Base-by-base conservation (phyloP, 2,329 filamentous ascomycete genomes). In the Fusarium tanahbumbuense region DNA sequence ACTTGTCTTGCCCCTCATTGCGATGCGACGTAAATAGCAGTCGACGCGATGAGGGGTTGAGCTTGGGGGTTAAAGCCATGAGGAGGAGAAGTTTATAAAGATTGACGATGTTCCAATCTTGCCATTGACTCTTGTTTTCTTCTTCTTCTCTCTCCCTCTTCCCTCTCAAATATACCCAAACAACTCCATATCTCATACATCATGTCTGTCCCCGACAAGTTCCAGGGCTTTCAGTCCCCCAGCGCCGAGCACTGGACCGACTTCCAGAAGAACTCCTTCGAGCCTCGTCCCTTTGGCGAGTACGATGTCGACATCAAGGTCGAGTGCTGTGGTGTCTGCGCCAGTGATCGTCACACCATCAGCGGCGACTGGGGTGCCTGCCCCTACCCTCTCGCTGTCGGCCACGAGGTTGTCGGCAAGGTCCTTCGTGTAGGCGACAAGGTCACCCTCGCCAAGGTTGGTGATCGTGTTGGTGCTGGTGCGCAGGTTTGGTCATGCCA, bases 281-380 rank as follows among this genome's bases (percentile, higher is more conserved):
- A 90, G 73, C 89, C 94, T 62, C 96, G 97, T 84, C 92, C 92
- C 20, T 97, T 97, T 78, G 93, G 91, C 71, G 92, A 94, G 78
- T 87, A 93, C 80, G 93, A 97, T 78, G 89, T 97, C 75, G 93
- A 97, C 78, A 88, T 97, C 81, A 92, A 94, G 84, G 91, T 97
- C 75, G 90, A 94, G 72, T 90, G 88, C 77, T 95, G 92, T 76
- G 92, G 93, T 76, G 86, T 93, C 56, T 93, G 91, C 78, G 88
- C 90, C 72, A 91, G 88, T 72, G 91, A 93, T 76, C 83, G 92
- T 49, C 91, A 92, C 81, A 92, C 89, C 64, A 86, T 93, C 77
- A 88, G 80, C 75, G 89, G 89, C 67, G 89, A 90, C 66, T 92
- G 90, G 90, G 89, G 88, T 62, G 83, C 81, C 37, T 87, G 89